Conservation (phyloP, 2,329 filamentous ascomycete species). For the Talaromyces islandicus region DNA sequence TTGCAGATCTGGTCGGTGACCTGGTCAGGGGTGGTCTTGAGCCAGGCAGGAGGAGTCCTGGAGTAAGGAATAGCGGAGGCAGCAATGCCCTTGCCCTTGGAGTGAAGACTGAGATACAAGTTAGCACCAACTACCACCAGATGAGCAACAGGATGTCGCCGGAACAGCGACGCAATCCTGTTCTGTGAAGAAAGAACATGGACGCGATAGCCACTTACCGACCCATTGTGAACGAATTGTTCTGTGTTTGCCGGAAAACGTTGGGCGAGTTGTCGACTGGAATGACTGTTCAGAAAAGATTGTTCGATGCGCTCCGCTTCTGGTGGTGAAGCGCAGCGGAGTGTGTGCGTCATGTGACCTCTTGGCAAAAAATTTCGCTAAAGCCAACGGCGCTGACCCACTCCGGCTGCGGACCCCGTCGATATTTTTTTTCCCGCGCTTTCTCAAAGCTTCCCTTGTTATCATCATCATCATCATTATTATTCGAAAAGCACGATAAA, state of each 20-base stretch:
- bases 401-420: background rate
- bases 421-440: background rate
- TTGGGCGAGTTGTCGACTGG: constrained; percentile 13
- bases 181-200: background rate
- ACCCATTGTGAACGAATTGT: constrained; percentile 16
- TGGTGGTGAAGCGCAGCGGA: background rate
- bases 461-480: background rate
- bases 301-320: background rate
- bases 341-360: constrained; percentile 14
- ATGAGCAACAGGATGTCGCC: background rate
- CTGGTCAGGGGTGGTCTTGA: constrained; percentile 98
- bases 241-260: constrained; percentile 9
- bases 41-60: constrained; percentile 84
- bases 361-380: constrained; percentile 9
- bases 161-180: background rate
- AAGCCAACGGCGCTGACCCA: background rate
- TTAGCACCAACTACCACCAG: constrained; percentile 46
- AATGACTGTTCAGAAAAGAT: constrained; percentile 2
- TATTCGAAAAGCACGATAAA: background rate
- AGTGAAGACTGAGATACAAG: constrained; percentile 67
- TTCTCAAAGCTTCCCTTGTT: background rate
- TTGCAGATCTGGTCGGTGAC: constrained; percentile 79
- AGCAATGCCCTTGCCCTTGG: constrained; percentile 98
- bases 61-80: constrained; percentile 95
- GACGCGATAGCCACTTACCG: constrained; percentile 5